phyloP scores from a whole-genome alignment of 768 basidiomycete genomes.

The Phylloporus sp. region DNA sequence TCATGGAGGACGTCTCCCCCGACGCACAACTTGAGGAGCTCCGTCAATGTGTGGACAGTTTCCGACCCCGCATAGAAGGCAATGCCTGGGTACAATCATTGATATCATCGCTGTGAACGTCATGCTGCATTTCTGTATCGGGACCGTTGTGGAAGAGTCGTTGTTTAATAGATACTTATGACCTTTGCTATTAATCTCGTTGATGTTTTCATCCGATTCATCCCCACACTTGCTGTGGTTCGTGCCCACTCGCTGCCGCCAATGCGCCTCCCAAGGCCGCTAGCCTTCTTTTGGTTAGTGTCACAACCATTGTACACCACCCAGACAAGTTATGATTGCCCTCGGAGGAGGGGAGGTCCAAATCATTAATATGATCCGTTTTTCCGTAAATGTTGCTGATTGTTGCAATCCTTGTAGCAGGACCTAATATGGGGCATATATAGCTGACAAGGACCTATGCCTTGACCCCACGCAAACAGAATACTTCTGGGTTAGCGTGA shows the following conservation, averaged over 20 bases:
- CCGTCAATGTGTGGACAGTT: conserved; percentile 59
- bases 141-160: neutral
- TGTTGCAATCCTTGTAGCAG: conserved; percentile 46
- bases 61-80: conserved; percentile 63
- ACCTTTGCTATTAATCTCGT: neutral
- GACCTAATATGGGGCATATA: conserved; percentile 99
- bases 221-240: too few relatives aligned
- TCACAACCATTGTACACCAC: too few relatives aligned
- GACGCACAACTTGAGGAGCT: conserved; percentile 44
- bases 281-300: too few relatives aligned
- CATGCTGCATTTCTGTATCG: neutral
- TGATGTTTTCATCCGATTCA: too few relatives aligned
- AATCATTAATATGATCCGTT: conserved; percentile 72
- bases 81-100: conserved; percentile 77
- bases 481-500: conserved; percentile 70
- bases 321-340: too few relatives aligned
- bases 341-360: conserved; percentile 93
- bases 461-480: neutral
- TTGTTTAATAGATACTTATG: neutral
- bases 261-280: too few relatives aligned
- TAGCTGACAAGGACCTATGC: conserved; percentile 65
- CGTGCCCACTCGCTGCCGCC: too few relatives aligned
- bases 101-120: conserved; percentile 38
- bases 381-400: neutral
- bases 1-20: conserved; percentile 44